Percentiles rank a stretch among this genome's conserved stretches.
Evolutionary conservation across 1,284 basidiomycete genomes (phyloP).

Genomic region (Tausonia pullulans): DNA sequence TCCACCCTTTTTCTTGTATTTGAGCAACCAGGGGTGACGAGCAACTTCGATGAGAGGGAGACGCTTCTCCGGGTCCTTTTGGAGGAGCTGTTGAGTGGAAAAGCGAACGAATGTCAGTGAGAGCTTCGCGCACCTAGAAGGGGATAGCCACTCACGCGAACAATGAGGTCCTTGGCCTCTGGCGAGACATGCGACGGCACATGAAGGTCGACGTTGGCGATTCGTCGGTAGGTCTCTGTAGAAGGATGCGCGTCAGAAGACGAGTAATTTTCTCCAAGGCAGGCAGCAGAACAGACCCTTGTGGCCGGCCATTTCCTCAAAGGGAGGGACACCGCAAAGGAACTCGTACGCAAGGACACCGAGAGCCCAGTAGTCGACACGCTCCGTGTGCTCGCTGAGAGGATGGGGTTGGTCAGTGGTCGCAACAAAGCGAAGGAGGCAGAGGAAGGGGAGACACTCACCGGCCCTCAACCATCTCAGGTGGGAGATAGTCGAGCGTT

Average conservation of each 20-base stretch:
- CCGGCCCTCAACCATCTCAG: slow-evolving; percentile 87
- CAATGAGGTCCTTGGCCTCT: slow-evolving; percentile 58
- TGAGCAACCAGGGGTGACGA: slow-evolving; percentile 85
- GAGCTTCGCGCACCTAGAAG: neutral
- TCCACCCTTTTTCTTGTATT: slow-evolving; percentile 38
- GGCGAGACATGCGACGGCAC: slow-evolving; percentile 55
- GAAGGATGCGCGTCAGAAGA: neutral
- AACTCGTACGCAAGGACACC: slow-evolving; percentile 96
- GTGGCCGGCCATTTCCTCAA: slow-evolving; percentile 72
- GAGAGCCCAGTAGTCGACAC: slow-evolving; percentile 93
- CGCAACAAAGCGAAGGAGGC: slow-evolving; percentile 24
- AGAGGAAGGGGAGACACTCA: too few species aligned
- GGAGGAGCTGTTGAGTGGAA: slow-evolving; percentile 56
- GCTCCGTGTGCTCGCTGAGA: slow-evolving; percentile 62
- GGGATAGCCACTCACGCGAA: slow-evolving; percentile 37
- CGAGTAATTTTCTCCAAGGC: neutral
- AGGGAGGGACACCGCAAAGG: slow-evolving; percentile 80
- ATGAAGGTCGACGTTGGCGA: slow-evolving; percentile 67
- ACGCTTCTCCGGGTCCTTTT: slow-evolving; percentile 72
- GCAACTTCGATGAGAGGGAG: slow-evolving; percentile 70
- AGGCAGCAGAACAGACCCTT: slow-evolving; percentile 42
- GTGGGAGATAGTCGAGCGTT: slow-evolving; percentile 92
- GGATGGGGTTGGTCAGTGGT: slow-evolving; percentile 21
- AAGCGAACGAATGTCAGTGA: slow-evolving; percentile 27
- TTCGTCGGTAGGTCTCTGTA: slow-evolving; percentile 74